A percentile compares a stretch with the other conserved stretches of the same genome.
Conservation (phyloP, 108 stramenopile genomes). For the Craspedostauros australis region DNA sequence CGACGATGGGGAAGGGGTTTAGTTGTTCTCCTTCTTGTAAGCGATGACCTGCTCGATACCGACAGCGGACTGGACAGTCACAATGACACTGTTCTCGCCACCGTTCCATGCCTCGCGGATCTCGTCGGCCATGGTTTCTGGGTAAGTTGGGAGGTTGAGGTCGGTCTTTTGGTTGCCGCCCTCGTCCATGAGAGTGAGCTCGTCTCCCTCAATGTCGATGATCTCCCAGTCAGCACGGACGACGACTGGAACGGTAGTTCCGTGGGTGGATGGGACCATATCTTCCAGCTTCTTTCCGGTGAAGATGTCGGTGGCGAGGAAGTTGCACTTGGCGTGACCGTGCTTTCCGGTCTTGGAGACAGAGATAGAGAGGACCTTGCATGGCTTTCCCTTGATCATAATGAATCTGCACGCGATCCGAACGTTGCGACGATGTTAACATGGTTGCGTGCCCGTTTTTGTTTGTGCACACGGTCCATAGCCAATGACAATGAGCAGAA, state of each 20-base stretch:
- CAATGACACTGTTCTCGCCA: constrained; percentile 83
- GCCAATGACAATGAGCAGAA: too few species aligned
- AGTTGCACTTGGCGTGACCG: constrained; percentile 99
- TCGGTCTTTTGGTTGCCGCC: constrained; percentile 97
- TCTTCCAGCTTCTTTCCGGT: constrained; percentile 99
- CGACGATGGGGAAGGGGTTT: too few species aligned
- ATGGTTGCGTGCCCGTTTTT: constrained; percentile 81
- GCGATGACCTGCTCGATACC: constrained; percentile 86
- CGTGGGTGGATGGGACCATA: constrained; percentile 98
- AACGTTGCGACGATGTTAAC: background rate
- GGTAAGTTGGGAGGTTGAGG: constrained; percentile 88
- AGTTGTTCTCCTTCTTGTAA: constrained; percentile 76
- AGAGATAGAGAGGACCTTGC: constrained; percentile 97
- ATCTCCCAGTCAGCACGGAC: constrained; percentile 94
- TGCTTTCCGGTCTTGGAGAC: constrained; percentile 99
- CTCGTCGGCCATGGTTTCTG: constrained; percentile 87
- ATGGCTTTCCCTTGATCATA: constrained; percentile 97
- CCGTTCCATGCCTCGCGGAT: constrained; percentile 91
- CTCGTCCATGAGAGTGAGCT: constrained; percentile 96
- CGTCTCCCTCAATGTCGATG: constrained; percentile 95
- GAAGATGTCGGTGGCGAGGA: constrained; percentile 98
- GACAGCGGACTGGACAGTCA: constrained; percentile 85
- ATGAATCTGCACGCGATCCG: constrained; percentile 53
- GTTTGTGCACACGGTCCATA: constrained; percentile 90
- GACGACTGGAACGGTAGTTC: constrained; percentile 96